Conservation (phyloP, 1,139 yeast species). For the Zygosaccharomyces pseudobailii region DNA sequence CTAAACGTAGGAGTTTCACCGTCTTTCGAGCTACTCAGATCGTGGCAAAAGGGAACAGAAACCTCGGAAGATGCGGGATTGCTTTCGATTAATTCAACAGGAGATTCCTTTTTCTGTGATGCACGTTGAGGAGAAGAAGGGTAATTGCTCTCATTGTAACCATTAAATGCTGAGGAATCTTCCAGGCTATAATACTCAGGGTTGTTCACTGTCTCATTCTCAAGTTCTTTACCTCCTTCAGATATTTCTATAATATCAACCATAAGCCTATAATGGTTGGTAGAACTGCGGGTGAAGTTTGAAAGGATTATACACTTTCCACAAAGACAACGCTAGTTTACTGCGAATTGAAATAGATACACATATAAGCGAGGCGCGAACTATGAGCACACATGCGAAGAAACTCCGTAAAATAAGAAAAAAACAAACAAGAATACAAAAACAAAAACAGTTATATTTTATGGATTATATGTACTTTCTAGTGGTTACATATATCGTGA, state of each 20-base stretch:
- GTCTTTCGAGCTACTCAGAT: conserved; percentile 1
- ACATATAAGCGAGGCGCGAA: background rate
- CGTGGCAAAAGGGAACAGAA: conserved; percentile 11
- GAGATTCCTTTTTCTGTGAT: background rate
- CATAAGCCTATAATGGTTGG: conserved; percentile 2
- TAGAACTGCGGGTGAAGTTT: background rate
- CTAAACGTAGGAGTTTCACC: background rate
- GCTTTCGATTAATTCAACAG: conserved; percentile 2
- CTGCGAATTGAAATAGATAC: no score
- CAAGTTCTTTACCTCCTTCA: conserved; percentile 3
- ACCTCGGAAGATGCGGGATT: conserved; percentile 4
- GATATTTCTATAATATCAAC: conserved; percentile 8
- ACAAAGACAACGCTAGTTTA: no score
- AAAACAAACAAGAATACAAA: background rate
- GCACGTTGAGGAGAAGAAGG: conserved; percentile 11
- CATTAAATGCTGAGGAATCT: background rate
- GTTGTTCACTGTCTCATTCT: background rate
- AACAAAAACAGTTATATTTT: background rate
- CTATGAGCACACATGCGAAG: background rate
- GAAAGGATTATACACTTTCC: background rate
- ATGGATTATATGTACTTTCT: background rate
- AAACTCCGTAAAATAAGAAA: no score
- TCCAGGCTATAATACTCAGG: conserved; percentile 5
- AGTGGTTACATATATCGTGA: background rate
- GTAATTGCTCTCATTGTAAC: background rate